A percentile compares a stretch with the other conserved stretches of the same genome.
These are phyloP conservation scores for Nannochloropsis granulata DNA, from an alignment of 108 stramenopile genomes.

Conservation along the genomic window DNA sequence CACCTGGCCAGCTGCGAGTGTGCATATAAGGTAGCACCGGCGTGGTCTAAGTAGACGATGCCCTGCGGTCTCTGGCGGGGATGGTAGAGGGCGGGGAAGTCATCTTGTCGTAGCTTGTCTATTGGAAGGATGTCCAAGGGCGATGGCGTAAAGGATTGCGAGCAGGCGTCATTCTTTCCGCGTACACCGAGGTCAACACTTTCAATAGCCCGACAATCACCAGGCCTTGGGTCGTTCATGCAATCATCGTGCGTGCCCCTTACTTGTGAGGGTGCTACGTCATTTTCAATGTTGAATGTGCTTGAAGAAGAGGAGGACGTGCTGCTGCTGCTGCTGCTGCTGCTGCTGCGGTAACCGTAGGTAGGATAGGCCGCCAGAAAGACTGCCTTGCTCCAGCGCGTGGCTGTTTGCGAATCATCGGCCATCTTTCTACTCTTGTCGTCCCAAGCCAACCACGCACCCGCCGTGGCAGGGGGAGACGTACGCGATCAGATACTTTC, in stretches of 20 bases:
- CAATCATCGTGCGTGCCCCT: no score
- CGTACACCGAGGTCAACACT: no score
- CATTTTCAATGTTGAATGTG: neutral
- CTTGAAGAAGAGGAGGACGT: neutral
- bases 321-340: neutral
- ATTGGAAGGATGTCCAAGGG: neutral
- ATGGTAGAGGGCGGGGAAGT: neutral
- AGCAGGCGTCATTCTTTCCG: no score
- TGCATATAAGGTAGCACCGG: slow-evolving; percentile 23
- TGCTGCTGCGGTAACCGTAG: neutral
- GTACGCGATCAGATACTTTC: no score
- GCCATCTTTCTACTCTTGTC: no score
- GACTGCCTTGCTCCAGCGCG: neutral
- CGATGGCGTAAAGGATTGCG: no score
- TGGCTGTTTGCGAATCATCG: neutral
- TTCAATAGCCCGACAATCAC: no score
- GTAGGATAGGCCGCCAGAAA: neutral
- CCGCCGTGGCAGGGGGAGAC: no score
- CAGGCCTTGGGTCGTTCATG: no score
- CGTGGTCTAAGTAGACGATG: slow-evolving; percentile 25
- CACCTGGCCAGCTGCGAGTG: slow-evolving; percentile 24
- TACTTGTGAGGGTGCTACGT: neutral
- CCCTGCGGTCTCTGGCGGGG: neutral
- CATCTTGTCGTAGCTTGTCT: neutral
- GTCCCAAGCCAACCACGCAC: no score